These are phyloP conservation scores for Spinacia oleracea DNA, from an alignment of 179 eudicot genomes.

Conservation along the genomic window DNA sequence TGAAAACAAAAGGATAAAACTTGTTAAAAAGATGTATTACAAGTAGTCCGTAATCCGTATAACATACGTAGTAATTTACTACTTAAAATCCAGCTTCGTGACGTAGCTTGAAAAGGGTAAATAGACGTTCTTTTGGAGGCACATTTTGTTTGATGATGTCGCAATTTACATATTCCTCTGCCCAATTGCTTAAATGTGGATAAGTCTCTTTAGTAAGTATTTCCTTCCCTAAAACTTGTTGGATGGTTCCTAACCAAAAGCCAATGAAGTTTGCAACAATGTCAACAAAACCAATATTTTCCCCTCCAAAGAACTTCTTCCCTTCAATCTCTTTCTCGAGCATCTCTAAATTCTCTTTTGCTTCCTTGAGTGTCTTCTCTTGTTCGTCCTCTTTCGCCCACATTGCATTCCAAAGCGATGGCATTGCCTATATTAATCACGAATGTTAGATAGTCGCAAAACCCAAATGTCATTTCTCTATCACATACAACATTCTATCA, in stretches of 20 bases:
- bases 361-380: conserved; percentile 17
- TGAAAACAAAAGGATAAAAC: neutral
- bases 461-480: too few species aligned
- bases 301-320: conserved; percentile 36
- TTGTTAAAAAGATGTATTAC: neutral
- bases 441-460: too few species aligned
- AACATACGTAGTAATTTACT: too few species aligned
- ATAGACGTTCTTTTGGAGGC: conserved; percentile 34
- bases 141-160: conserved; percentile 27
- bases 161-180: conserved; percentile 25
- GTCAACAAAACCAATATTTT: conserved; percentile 24
- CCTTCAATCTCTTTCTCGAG: conserved; percentile 22
- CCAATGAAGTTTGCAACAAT: conserved; percentile 23
- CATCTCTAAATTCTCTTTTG: conserved; percentile 13
- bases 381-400: conserved; percentile 13
- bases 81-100: conserved; percentile 20
- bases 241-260: conserved; percentile 17
- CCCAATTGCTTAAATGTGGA: conserved; percentile 37
- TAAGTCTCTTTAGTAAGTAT: conserved; percentile 24
- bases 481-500: too few species aligned
- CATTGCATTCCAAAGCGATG: conserved; percentile 15
- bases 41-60: too few species aligned
- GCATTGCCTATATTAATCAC: conserved; percentile 6
- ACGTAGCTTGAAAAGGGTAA: conserved; percentile 1
- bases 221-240: conserved; percentile 23